Base-by-base conservation (phyloP, 2,329 filamentous ascomycete genomes). In the Clarireedia paspali region DNA sequence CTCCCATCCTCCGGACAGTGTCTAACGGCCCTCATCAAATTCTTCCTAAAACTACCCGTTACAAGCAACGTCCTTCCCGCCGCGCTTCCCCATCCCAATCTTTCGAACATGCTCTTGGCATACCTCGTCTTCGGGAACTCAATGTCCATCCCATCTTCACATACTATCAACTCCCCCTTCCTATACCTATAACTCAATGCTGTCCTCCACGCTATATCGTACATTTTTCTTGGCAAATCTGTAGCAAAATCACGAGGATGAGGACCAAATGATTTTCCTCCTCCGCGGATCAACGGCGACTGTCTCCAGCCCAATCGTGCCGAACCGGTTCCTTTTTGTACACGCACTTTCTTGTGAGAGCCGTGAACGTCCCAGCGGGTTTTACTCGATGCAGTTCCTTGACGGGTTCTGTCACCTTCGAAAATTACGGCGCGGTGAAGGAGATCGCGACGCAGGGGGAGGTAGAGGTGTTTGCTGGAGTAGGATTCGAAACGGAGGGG, bases 141-240 rank as follows among this genome's bases (percentile, higher is more conserved):
- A 58, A 96, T 81, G 61, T 91, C 84, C 74, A 89, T 80, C 42
- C 83, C 81, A 67, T 90, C 86, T 67, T 92, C 85, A 66, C 94
- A 85, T 44, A 99, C 83, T 62, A 96, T 77, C 66, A 99, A 75
- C 75, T 97, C 89, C 49, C 91, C 94, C 63, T 85, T 83, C 62
- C 86, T 80, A 74, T 94, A 97, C 58, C 94, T 84, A 76, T 96
- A 95, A 68, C 88, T 94, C 62, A 99, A 79, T 10, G 94, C 94
- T 45, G 88, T 97, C 69, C 94, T 84, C 89, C 90, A 97, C 9
- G 94, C 94, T 65, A 95, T 79, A 73, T 97, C 91, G 75, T 99
- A 99, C 48, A 96, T 83, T 76, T 97, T 97, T 69, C 81, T 80
- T 65, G 87, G 91, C 55, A 99, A 77, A 15, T 81, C 80, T 23